These are phyloP conservation scores for Candida odintsovae DNA, from an alignment of 805 yeast genomes.

Conservation along the genomic window DNA sequence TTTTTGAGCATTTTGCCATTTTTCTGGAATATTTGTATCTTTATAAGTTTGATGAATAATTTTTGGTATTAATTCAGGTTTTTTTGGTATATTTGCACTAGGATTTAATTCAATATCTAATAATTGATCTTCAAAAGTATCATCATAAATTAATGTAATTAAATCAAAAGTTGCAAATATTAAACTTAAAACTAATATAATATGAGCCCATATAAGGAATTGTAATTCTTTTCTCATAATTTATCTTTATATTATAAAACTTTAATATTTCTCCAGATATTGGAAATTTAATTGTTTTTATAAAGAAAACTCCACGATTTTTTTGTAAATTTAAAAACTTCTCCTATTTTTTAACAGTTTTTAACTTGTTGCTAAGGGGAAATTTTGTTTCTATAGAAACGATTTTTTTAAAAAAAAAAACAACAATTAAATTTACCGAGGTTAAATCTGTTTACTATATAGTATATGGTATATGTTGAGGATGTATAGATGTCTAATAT, in stretches of 20 bases:
- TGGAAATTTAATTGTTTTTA: too few species aligned
- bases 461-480: too few species aligned
- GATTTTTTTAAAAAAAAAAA: too few species aligned
- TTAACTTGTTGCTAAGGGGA: too few species aligned
- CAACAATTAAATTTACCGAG: too few species aligned
- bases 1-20: conserved; percentile 75
- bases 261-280: not conserved
- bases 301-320: too few species aligned
- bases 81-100: conserved; percentile 31
- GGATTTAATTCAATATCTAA: conserved; percentile 59
- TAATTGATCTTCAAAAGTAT: conserved; percentile 58
- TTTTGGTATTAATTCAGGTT: conserved; percentile 68
- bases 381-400: too few species aligned
- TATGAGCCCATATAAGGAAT: conserved; percentile 54
- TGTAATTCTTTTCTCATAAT: conserved; percentile 64
- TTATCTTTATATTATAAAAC: not conserved
- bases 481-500: too few species aligned
- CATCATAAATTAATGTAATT: conserved; percentile 69
- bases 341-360: too few species aligned
- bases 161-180: conserved; percentile 63
- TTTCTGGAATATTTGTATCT: conserved; percentile 68
- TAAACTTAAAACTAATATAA: conserved; percentile 35
- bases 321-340: too few species aligned
- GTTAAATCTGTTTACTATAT: too few species aligned
- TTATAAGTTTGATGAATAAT: conserved; percentile 93